Evolutionary conservation across 306 rosid genomes (phyloP).

Genomic region (Vigna angularis): DNA sequence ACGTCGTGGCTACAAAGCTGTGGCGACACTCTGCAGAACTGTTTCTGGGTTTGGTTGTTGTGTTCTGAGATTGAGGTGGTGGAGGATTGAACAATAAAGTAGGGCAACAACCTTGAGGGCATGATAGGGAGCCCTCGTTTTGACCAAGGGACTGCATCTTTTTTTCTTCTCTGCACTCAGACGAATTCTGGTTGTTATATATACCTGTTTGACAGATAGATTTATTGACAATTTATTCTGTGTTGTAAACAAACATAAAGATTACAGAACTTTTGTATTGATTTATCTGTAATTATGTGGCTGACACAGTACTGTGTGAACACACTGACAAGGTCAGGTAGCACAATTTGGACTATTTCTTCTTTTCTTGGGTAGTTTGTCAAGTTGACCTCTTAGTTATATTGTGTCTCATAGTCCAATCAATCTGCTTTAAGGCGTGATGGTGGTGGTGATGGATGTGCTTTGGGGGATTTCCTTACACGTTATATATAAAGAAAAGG

Average conservation of each 20-base stretch:
- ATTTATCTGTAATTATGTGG: slow-evolving; percentile 37
- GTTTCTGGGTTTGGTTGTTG: slow-evolving; percentile 55
- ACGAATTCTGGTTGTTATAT: slow-evolving; percentile 39
- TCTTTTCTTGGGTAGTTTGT: slow-evolving; percentile 17
- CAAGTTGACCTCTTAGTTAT: slow-evolving; percentile 40
- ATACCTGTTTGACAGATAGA: slow-evolving; percentile 11
- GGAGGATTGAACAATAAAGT: slow-evolving; percentile 52
- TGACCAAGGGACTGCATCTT: slow-evolving; percentile 64
- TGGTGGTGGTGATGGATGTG: slow-evolving; percentile 20
- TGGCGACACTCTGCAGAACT: slow-evolving; percentile 77
- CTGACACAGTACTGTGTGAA: slow-evolving; percentile 32
- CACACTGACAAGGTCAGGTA: slow-evolving; percentile 52
- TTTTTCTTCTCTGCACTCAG: slow-evolving; percentile 25
- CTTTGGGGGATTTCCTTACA: slow-evolving; percentile 23
- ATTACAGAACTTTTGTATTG: slow-evolving; percentile 22
- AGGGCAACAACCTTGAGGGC: slow-evolving; percentile 73
- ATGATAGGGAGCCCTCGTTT: slow-evolving; percentile 58
- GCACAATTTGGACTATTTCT: slow-evolving; percentile 47
- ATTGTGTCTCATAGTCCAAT: slow-evolving; percentile 35
- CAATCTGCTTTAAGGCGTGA: not conserved
- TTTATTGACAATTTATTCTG: not conserved
- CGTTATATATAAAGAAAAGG: not conserved
- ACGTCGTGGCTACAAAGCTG: slow-evolving; percentile 63
- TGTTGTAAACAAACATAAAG: slow-evolving; percentile 18
- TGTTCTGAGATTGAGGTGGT: slow-evolving; percentile 44